phyloP scores from a whole-genome alignment of 495 filamentous ascomycete species.

The Daldinia bambusicola region DNA sequence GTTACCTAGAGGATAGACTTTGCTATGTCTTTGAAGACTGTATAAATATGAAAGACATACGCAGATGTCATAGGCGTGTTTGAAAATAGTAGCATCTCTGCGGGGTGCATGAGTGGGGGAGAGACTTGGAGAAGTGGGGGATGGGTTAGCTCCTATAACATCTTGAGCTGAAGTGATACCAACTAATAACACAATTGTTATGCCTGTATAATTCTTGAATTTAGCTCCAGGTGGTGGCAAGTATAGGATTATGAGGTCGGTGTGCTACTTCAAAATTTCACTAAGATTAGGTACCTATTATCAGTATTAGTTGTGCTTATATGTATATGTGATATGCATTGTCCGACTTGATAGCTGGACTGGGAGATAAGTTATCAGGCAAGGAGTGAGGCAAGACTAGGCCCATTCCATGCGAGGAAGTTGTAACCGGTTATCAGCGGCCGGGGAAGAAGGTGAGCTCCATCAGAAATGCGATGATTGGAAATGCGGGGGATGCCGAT shows the following conservation, averaged over 20 bases:
- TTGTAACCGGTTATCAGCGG: constrained; percentile 43
- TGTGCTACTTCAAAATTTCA: too few relatives aligned
- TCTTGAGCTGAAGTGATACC: too few relatives aligned
- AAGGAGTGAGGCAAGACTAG: not conserved
- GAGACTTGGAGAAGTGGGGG: constrained; percentile 29
- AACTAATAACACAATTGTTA: not conserved
- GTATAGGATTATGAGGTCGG: too few relatives aligned
- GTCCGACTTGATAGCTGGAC: too few relatives aligned
- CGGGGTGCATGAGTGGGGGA: constrained; percentile 34
- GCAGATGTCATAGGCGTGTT: not conserved
- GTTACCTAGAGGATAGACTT: not conserved
- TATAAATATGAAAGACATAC: not conserved
- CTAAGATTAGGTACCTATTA: too few relatives aligned
- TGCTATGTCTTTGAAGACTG: not conserved
- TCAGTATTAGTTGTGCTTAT: not conserved
- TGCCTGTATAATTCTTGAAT: too few relatives aligned
- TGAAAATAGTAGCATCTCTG: constrained; percentile 8
- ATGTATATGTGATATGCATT: too few relatives aligned
- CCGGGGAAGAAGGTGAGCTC: constrained; percentile 41
- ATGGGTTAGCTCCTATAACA: not conserved
- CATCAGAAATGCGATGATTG: constrained; percentile 26
- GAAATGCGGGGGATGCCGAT: constrained; percentile 34
- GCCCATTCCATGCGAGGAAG: constrained; percentile 36
- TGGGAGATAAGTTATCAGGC: not conserved
- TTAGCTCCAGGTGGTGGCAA: too few relatives aligned